These are phyloP conservation scores for Phytophthora citrophthora DNA, from an alignment of 352 stramenopile species.

Conservation along the genomic window DNA sequence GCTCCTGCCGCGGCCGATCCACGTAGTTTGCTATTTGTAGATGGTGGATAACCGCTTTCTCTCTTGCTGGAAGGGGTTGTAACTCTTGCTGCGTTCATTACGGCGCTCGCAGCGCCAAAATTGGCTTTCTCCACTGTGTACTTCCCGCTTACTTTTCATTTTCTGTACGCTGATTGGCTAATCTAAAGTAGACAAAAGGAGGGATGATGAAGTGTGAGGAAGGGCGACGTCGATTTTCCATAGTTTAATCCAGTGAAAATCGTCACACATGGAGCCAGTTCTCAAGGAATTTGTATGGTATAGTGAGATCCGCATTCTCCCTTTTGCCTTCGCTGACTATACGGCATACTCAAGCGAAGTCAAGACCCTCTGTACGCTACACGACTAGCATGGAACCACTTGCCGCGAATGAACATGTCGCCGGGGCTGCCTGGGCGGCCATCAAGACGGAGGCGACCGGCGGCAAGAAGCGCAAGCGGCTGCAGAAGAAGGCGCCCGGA, in stretches of 20 bases:
- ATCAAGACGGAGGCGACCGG: conserved; percentile 57
- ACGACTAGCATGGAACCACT: conserved; percentile 71
- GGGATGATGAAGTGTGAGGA: not conserved
- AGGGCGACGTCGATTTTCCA: not conserved
- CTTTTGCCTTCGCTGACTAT: conserved; percentile 83
- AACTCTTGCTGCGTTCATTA: no score
- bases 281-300: conserved; percentile 75
- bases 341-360: conserved; percentile 83
- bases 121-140: no score
- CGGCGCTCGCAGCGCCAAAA: no score
- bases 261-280: conserved; percentile 10
- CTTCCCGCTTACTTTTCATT: no score
- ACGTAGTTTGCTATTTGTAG: no score
- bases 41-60: no score
- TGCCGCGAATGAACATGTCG: conserved; percentile 61
- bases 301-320: conserved; percentile 79
- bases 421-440: conserved; percentile 64
- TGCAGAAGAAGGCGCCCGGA: conserved; percentile 91
- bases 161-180: no score
- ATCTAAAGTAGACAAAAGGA: no score
- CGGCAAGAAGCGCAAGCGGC: conserved; percentile 89
- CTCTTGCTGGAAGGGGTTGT: no score
- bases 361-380: conserved; percentile 32
- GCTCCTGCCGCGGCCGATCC: no score
- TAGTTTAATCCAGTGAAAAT: conserved; percentile 7